Conservation (phyloP, 768 basidiomycete genomes). For the Hypholoma sublateritium region DNA sequence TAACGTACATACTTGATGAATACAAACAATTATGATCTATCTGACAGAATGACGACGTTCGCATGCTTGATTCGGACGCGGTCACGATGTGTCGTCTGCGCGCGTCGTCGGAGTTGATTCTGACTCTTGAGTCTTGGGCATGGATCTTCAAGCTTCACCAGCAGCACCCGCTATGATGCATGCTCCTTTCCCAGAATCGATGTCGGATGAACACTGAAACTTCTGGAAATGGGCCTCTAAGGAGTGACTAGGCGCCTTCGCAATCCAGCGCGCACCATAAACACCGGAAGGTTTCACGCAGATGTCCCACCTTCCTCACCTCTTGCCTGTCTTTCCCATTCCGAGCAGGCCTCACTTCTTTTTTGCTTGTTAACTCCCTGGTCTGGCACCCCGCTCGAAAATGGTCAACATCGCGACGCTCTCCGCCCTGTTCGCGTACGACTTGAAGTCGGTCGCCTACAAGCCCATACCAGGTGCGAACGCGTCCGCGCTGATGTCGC, state of each 20-base stretch:
- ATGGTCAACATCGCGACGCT: constrained; percentile 20
- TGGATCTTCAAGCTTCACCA: too few relatives aligned
- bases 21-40: neutral
- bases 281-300: neutral
- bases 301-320: neutral
- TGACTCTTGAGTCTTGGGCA: too few relatives aligned
- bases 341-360: constrained; percentile 2
- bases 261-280: neutral
- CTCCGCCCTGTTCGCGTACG: constrained; percentile 17
- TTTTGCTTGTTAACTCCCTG: neutral
- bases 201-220: too few relatives aligned
- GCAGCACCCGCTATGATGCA: too few relatives aligned
- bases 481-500: neutral
- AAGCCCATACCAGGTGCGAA: constrained; percentile 15
- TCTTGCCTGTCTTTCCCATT: neutral
- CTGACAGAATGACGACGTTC: neutral
- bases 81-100: neutral
- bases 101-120: too few relatives aligned
- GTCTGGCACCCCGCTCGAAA: neutral
- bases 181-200: too few relatives aligned
- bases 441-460: constrained; percentile 18
- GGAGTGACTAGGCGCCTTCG: too few relatives aligned
- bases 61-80: neutral
- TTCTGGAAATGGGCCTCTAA: too few relatives aligned
- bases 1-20: constrained; percentile 1